phyloP scores from a whole-genome alignment of 148 eudicot species.

The Hydrangea macrophylla region DNA sequence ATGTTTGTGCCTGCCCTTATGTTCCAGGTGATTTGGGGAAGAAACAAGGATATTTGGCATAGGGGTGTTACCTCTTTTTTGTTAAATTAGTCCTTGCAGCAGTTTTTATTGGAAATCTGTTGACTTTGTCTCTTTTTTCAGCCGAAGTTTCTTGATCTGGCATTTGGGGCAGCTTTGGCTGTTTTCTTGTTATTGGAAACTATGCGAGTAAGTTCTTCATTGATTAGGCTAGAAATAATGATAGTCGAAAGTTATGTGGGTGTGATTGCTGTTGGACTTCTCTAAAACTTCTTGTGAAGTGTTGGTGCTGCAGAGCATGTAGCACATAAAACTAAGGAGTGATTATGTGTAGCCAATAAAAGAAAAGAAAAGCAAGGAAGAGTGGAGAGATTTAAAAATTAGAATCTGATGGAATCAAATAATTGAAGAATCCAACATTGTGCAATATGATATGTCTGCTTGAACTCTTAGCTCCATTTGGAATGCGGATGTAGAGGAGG shows the following conservation, averaged over 20 bases:
- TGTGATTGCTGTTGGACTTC: too few relatives aligned
- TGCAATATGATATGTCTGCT: too few relatives aligned
- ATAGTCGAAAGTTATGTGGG: too few relatives aligned
- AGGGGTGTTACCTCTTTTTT: background rate
- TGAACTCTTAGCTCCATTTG: too few relatives aligned
- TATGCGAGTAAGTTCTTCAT: constrained; percentile 66
- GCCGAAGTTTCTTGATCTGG: constrained; percentile 86
- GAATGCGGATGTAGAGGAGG: too few relatives aligned
- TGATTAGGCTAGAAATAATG: too few relatives aligned
- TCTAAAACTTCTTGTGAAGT: too few relatives aligned
- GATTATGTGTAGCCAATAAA: background rate
- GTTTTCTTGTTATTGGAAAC: constrained; percentile 80
- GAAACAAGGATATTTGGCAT: background rate
- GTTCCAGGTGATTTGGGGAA: constrained; percentile 60
- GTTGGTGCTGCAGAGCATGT: background rate
- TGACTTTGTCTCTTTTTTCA: constrained; percentile 27
- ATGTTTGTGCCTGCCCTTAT: constrained; percentile 96
- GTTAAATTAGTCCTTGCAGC: constrained; percentile 4
- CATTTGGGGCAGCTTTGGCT: constrained; percentile 96
- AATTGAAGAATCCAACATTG: too few relatives aligned
- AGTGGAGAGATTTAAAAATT: too few relatives aligned
- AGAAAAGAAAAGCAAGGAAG: background rate
- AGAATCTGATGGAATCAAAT: too few relatives aligned
- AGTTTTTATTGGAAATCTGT: background rate
- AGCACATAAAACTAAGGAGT: background rate